Base-by-base conservation (phyloP, 345 rosid genomes). In the Bruguiera sexangula region DNA sequence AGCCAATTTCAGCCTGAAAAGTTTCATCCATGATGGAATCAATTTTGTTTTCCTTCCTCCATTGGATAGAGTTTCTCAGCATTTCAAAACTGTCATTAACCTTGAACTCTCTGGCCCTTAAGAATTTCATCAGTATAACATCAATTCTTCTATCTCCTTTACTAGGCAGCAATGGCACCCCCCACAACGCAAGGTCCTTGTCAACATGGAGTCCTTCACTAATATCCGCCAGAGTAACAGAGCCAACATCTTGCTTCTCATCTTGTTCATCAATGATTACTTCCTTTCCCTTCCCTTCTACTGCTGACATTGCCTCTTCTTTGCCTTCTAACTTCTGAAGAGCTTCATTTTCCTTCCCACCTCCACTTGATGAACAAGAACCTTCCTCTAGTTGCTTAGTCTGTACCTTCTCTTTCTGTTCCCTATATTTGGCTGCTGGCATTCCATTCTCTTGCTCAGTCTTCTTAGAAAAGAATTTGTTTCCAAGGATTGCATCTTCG, bases 21-120 rank as follows among this genome's bases (percentile, higher is more conserved):
- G 66, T 60, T 39, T 76, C 75, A 2, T 51, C 60, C 68, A 76
- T 31, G 21, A 76, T 66, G 3, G 75, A 66, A 70, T 70, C 79
- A 3, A 76, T 70, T 34, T 60, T 70, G 75, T 66, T 76, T 22
- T 76, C 70, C 68, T 70, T 76, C 39, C 79, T 66, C 79, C 79
- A 76, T 60, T 65, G 51, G 7, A 76, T 55, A 18, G 63, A 66
- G 29, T 65, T 66, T 24, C 55, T 76, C 26, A 76, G 26, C 79
- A 76, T 76, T 66, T 66, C 67, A 34, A 70, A 76, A 16, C 75
- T 67, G 7, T 76, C 79, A 46, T 36, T 65, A 7, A 50, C 79
- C 6, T 61, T 58, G 39, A 75, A 70, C 27, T 75, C 79, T 60
- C 70, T 65, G 1, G 79, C 79, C 63, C 66, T 69, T n/a, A 75